Percentiles rank a stretch among this genome's conserved stretches.
phyloP scores from a whole-genome alignment of 164 flowering plant genomes.

The Aristolochia contorta region DNA sequence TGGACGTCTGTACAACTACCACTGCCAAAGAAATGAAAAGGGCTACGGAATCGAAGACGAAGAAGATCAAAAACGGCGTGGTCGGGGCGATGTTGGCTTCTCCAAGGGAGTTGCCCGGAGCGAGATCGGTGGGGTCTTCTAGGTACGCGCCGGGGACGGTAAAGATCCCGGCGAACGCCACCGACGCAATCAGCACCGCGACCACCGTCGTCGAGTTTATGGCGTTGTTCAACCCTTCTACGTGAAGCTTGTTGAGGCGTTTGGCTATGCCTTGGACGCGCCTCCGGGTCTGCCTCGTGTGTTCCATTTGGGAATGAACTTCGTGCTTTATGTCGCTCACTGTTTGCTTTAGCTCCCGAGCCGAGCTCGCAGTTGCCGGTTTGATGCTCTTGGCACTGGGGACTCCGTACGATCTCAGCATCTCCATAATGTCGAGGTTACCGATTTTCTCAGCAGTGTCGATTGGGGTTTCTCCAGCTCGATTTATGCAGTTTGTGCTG shows the following conservation, averaged over 20 bases:
- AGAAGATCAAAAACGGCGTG: conserved; percentile 56
- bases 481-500: conserved; percentile 48
- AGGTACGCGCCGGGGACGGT: conserved; percentile 85
- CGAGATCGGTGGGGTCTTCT: conserved; percentile 39
- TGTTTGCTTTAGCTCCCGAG: conserved; percentile 79
- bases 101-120: conserved; percentile 48
- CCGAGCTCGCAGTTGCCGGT: conserved; percentile 34
- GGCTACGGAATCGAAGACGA: conserved; percentile 79
- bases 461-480: conserved; percentile 66
- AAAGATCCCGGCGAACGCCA: conserved; percentile 94
- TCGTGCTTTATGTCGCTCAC: conserved; percentile 96
- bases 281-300: conserved; percentile 69
- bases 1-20: conserved; percentile 85
- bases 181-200: conserved; percentile 93
- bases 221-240: conserved; percentile 91
- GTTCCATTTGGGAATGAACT: conserved; percentile 85
- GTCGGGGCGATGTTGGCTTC: conserved; percentile 67
- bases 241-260: conserved; percentile 76
- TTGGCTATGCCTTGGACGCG: conserved; percentile 81
- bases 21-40: conserved; percentile 72
- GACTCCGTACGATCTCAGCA: conserved; percentile 60
- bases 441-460: conserved; percentile 84
- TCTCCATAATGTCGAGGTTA: conserved; percentile 27
- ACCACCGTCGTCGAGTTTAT: conserved; percentile 95
- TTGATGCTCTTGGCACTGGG: conserved; percentile 38